Base-by-base conservation (phyloP, 1,284 basidiomycete genomes). In the Ganoderma lucidum region DNA sequence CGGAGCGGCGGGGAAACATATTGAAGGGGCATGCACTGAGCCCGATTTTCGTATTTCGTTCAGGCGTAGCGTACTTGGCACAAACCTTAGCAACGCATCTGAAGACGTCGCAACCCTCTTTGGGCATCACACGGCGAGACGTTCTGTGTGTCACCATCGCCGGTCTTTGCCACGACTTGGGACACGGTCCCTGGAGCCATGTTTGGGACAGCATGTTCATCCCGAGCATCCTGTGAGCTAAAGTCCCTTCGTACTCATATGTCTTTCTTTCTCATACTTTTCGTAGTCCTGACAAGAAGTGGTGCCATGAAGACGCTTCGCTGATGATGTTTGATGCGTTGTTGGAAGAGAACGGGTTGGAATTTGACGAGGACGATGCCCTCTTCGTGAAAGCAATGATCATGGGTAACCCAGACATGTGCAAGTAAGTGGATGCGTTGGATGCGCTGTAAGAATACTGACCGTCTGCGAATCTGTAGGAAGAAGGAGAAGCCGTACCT, bases 151-250 rank as follows among this genome's bases (percentile, higher is more conserved):
- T 93, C 0, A 87, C 90, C 59, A 82, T 93, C 23, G 92, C 92
- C 0, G 92, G 90, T 0, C 83, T 93, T 3, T 92, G 90, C 71
- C 91, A 93, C 75, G 91, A 93, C 75, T 83, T 93, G 1, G 91
- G 91, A 0, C 91, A 93, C 74, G 91, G 92, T 0, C 92, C 92
- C 0, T 93, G 90, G 88, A 88, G 86, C 73, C 91, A 93, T 77
- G 89, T 93, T 1, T 93, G 90, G 88, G 91, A 93, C 72, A 81
- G 81, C 2, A 76, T 84, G 65, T 92, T 92, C 78, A 90, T 93
- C 53, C 90, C 90, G 0, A 72, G 70, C 9, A 88, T 86, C 4
- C 69, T 87, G 90, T 91, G 73, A 71, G 86, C 51, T 56, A 9
- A 39, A 37, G 30, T 44, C n/a, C n/a, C 35, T 32, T 28, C 19